Base-by-base conservation (phyloP, 306 rosid genomes). In the Glycine tomentella region DNA sequence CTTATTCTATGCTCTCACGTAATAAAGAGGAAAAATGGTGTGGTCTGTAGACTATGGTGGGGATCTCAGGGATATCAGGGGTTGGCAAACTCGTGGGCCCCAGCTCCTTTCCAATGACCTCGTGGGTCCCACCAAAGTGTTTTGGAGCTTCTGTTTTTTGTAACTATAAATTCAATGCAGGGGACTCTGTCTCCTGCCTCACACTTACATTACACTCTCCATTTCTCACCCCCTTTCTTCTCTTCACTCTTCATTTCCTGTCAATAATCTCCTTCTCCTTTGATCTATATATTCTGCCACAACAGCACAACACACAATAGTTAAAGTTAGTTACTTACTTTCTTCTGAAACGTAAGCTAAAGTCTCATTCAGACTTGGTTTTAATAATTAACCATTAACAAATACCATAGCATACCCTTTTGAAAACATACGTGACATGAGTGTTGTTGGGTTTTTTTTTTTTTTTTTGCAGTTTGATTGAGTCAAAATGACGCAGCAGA, bases 401-500 rank as follows among this genome's bases (percentile, higher is more conserved):
- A 69, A 44, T 14, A 25, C 31, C 31, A 40, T 5, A 34, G 4
- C 5, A 66, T 7, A 42, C n/a, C 36, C 3, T 68, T 34, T 8
- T 36, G 16, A 57, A 69, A 57, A 69, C 45, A 17, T n/a, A 10
- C 8, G 45, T 25, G 31, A 25, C 31, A 0, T 51, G 71, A 20
- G 49, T 34, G 38, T 34, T 14, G 59, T 70, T 50, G 34, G 17
- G 33, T 86, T 69, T 38, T 9, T 25, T 84, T 77, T 78, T n/a
- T n/a, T n/a, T n/a, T n/a, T n/a, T n/a, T 77, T 75, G 80, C 85
- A 78, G 90, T 25, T 74, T 81, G 69, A 65, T 63, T 34, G 62
- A 31, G 25, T 15, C 16, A 48, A 72, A 40, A 94, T 94, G 98
- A 94, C 93, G 56, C 94, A 87, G 83, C 92, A 90, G 82, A 94